Evolutionary conservation across 345 rosid genomes (phyloP).

Genomic region (Gossypium turneri): DNA sequence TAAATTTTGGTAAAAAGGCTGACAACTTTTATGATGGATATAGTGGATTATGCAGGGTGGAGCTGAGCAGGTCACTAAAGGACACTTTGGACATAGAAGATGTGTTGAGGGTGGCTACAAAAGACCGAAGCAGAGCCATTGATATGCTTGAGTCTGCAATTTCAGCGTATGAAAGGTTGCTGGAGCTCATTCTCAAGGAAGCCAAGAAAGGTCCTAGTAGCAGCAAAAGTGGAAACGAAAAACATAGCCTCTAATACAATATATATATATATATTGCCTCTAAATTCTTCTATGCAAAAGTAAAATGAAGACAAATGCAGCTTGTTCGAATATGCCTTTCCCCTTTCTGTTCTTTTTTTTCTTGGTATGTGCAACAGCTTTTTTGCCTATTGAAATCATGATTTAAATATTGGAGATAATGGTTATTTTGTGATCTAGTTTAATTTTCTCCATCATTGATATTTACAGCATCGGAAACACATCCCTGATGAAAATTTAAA

Average conservation of each 20-base stretch:
- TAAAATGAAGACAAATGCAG: not conserved
- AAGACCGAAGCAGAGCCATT: conserved; percentile 34
- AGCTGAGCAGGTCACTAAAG: conserved; percentile 16
- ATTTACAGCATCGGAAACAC: too few species aligned
- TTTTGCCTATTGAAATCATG: not conserved
- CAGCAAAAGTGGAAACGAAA: not conserved
- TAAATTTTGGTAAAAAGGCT: not conserved
- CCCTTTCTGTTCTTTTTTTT: not conserved
- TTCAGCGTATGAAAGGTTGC: conserved; percentile 30
- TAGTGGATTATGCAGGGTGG: conserved; percentile 16
- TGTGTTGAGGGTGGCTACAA: conserved; percentile 17
- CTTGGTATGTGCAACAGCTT: not conserved
- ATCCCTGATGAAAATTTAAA: too few species aligned
- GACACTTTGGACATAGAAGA: conserved; percentile 25
- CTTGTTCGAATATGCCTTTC: not conserved
- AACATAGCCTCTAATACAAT: not conserved
- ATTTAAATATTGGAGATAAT: too few species aligned
- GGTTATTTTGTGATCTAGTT: not conserved
- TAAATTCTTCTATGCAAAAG: not conserved
- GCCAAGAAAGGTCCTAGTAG: conserved; percentile 21
- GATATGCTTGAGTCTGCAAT: conserved; percentile 41
- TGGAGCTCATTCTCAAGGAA: conserved; percentile 41
- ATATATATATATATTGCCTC: not conserved
- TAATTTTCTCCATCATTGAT: too few species aligned
- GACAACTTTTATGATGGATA: not conserved